A percentile compares a stretch with the other conserved stretches of the same genome.
phyloP scores from a whole-genome alignment of 108 stramenopile species.

The Pseudonitzschia pungens region DNA sequence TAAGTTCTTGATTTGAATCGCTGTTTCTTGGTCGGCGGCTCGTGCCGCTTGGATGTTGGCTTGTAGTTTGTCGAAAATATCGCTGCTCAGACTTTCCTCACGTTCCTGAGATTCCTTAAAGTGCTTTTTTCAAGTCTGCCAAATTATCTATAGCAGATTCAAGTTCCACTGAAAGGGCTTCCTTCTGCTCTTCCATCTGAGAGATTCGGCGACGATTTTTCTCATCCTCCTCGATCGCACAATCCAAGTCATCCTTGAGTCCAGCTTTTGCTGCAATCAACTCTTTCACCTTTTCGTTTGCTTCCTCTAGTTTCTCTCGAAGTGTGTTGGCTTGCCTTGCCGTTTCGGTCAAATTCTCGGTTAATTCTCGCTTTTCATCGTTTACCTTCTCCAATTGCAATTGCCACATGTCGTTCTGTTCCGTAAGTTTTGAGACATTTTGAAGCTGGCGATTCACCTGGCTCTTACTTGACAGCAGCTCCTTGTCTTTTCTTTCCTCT shows the following conservation, averaged over 20 bases:
- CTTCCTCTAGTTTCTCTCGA: slow-evolving; percentile 1
- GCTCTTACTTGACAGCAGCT: not conserved
- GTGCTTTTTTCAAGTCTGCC: slow-evolving; percentile 5
- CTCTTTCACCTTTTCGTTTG: not conserved
- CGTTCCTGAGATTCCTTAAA: not conserved
- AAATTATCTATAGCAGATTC: slow-evolving; percentile 2
- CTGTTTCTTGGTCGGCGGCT: slow-evolving; percentile 10
- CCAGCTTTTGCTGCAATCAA: not conserved
- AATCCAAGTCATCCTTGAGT: slow-evolving; percentile 7
- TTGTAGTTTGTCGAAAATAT: not conserved
- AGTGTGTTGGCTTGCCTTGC: not conserved
- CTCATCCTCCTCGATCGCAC: not conserved
- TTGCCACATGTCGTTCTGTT: slow-evolving; percentile 14
- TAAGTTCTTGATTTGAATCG: not conserved
- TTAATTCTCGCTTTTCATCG: slow-evolving; percentile 7
- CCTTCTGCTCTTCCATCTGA: slow-evolving; percentile 18
- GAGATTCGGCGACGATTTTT: slow-evolving; percentile 11
- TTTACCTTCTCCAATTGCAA: slow-evolving; percentile 2
- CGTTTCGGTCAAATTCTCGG: not conserved
- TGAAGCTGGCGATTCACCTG: slow-evolving; percentile 16
- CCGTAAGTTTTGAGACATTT: slow-evolving; percentile 15
- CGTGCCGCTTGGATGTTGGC: not conserved
- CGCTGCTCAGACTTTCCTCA: not conserved
- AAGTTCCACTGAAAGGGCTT: slow-evolving; percentile 5
- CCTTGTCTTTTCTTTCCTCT: slow-evolving; percentile 1